phyloP scores from a whole-genome alignment of 306 rosid genomes.

The Datisca glomerata region DNA sequence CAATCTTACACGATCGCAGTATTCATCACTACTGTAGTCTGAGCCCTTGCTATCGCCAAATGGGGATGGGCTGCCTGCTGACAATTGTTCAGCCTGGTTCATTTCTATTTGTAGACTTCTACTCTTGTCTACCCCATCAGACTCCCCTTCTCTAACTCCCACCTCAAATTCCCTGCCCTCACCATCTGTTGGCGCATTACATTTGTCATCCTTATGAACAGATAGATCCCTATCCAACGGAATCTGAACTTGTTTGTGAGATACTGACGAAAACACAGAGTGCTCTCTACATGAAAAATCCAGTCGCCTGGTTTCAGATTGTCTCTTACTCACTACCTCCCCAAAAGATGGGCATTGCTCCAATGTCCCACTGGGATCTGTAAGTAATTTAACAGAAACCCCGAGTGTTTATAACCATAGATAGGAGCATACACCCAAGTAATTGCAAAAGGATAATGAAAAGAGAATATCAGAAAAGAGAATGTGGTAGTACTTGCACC shows the following conservation, averaged over 20 bases:
- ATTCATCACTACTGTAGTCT: constrained; percentile 42
- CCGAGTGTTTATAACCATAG: not conserved
- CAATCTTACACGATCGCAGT: constrained; percentile 38
- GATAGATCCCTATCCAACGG: too few relatives aligned
- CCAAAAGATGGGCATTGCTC: constrained; percentile 18
- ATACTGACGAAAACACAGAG: constrained; percentile 14
- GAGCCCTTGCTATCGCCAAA: constrained; percentile 63
- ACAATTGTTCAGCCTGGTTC: constrained; percentile 32
- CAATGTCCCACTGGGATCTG: constrained; percentile 31
- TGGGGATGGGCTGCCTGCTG: constrained; percentile 47
- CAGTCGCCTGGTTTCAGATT: constrained; percentile 4
- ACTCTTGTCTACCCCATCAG: constrained; percentile 13
- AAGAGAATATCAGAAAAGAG: not conserved
- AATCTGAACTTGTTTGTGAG: constrained; percentile 5
- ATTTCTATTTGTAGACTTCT: constrained; percentile 29
- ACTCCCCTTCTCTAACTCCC: constrained; percentile 12
- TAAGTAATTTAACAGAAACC: not conserved
- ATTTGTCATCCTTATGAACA: not conserved
- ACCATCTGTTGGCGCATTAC: constrained; percentile 6
- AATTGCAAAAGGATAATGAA: not conserved
- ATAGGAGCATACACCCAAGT: not conserved
- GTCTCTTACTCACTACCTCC: constrained; percentile 8
- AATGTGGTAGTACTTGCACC: constrained; percentile 23
- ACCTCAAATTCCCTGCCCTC: constrained; percentile 16
- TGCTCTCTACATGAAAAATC: constrained; percentile 12